These are phyloP conservation scores for Peronospora belbahrii DNA, from an alignment of 352 stramenopile species.

Conservation along the genomic window DNA sequence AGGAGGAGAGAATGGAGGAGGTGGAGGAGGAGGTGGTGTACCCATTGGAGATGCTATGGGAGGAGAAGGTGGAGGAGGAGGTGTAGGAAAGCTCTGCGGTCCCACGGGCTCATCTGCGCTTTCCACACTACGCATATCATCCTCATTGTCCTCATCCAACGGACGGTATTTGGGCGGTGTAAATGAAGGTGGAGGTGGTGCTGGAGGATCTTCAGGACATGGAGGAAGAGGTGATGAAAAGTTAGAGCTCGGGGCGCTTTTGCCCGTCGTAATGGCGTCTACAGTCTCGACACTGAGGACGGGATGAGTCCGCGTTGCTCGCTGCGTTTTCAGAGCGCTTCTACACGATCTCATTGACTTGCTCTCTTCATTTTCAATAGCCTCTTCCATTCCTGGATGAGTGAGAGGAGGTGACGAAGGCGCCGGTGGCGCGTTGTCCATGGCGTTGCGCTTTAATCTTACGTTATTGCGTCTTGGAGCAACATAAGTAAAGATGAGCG, in stretches of 20 bases:
- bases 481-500: conserved; percentile 8
- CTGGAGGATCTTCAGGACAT: conserved; percentile 60
- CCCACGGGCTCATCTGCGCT: conserved; percentile 24
- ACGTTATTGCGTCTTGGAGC: not conserved
- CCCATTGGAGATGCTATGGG: conserved; percentile 20
- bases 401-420: conserved; percentile 21
- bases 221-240: conserved; percentile 71
- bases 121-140: conserved; percentile 35
- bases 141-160: conserved; percentile 47
- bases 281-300: not conserved
- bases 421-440: conserved; percentile 14
- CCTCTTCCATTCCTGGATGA: too few species aligned
- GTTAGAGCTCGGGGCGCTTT: conserved; percentile 38
- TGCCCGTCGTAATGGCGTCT: conserved; percentile 2
- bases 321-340: not conserved
- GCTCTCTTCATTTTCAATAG: too few species aligned
- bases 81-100: conserved; percentile 33
- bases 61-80: conserved; percentile 36
- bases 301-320: conserved; percentile 2
- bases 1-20: conserved; percentile 51
- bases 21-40: conserved; percentile 28
- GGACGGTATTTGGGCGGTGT: conserved; percentile 67
- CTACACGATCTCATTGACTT: conserved; percentile 11
- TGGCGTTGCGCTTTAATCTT: not conserved
- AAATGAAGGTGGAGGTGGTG: conserved; percentile 46